Evolutionary conservation across 1,284 basidiomycete genomes (phyloP).

Genomic region (Ustilago trichophora): DNA sequence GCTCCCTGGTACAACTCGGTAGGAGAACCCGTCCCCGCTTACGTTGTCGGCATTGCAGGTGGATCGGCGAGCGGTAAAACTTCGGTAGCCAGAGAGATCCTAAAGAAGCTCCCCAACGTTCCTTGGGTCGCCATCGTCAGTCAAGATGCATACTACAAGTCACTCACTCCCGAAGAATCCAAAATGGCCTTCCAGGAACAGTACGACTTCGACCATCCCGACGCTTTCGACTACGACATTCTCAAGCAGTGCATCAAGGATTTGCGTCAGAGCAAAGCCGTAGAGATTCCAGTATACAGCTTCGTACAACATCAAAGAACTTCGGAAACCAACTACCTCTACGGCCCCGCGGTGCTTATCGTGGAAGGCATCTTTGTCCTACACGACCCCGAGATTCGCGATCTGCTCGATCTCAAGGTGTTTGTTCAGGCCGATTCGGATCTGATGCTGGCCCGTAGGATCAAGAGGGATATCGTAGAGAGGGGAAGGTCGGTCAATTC

Average conservation of each 20-base stretch:
- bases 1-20: constrained; percentile 74
- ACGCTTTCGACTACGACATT: constrained; percentile 88
- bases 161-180: constrained; percentile 78
- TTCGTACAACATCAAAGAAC: constrained; percentile 89
- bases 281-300: constrained; percentile 86
- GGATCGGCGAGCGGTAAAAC: constrained; percentile 95
- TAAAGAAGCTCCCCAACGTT: constrained; percentile 58
- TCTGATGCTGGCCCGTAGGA: constrained; percentile 92
- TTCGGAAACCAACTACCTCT: constrained; percentile 86
- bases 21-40: constrained; percentile 73
- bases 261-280: constrained; percentile 77
- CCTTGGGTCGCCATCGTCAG: constrained; percentile 64
- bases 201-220: constrained; percentile 91
- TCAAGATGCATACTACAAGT: constrained; percentile 92
- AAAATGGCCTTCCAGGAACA: constrained; percentile 82
- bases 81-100: constrained; percentile 57
- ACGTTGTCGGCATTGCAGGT: constrained; percentile 92
- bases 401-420: constrained; percentile 89
- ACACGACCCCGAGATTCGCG: constrained; percentile 74
- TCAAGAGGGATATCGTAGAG: constrained; percentile 86
- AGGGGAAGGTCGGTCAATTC: constrained; percentile 85
- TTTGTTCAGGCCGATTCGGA: constrained; percentile 82
- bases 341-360: constrained; percentile 94
- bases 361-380: constrained; percentile 93
- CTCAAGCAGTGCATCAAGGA: constrained; percentile 80